Conservation (phyloP, 2,329 filamentous ascomycete species). For the Exophiala phaeomuriformis region DNA sequence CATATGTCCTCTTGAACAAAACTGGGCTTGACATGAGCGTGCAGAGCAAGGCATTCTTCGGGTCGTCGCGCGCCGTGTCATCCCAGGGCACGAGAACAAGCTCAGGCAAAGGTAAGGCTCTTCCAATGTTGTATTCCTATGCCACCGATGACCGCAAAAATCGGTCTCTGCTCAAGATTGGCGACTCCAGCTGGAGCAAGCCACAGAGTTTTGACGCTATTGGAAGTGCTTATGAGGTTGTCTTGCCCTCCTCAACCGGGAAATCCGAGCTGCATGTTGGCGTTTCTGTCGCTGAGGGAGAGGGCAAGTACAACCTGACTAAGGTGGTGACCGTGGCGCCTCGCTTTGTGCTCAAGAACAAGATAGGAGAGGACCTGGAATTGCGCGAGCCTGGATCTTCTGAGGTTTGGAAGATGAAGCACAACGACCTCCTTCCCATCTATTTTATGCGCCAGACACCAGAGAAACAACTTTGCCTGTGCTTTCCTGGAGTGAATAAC, state of each 20-base stretch:
- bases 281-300: conserved; percentile 78
- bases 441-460: conserved; percentile 79
- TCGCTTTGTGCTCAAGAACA: conserved; percentile 89
- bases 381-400: conserved; percentile 89
- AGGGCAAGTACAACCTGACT: conserved; percentile 96
- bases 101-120: conserved; percentile 53
- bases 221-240: conserved; percentile 81
- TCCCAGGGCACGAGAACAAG: conserved; percentile 62
- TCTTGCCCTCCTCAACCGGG: conserved; percentile 64
- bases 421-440: conserved; percentile 73
- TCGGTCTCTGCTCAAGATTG: conserved; percentile 76
- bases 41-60: conserved; percentile 80
- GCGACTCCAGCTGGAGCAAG: conserved; percentile 91
- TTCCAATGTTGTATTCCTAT: conserved; percentile 96
- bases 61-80: conserved; percentile 73
- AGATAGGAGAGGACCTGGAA: conserved; percentile 77
- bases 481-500: conserved; percentile 89
- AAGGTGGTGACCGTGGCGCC: conserved; percentile 92
- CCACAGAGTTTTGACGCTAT: conserved; percentile 97
- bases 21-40: conserved; percentile 84
- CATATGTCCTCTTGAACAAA: conserved; percentile 91
- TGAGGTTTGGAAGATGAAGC: conserved; percentile 67
- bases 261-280: conserved; percentile 83
- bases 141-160: conserved; percentile 84
- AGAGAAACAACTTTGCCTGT: conserved; percentile 83